These are phyloP conservation scores for Fraxinus pennsylvanica DNA, from an alignment of 257 asterid genomes.

Conservation along the genomic window DNA sequence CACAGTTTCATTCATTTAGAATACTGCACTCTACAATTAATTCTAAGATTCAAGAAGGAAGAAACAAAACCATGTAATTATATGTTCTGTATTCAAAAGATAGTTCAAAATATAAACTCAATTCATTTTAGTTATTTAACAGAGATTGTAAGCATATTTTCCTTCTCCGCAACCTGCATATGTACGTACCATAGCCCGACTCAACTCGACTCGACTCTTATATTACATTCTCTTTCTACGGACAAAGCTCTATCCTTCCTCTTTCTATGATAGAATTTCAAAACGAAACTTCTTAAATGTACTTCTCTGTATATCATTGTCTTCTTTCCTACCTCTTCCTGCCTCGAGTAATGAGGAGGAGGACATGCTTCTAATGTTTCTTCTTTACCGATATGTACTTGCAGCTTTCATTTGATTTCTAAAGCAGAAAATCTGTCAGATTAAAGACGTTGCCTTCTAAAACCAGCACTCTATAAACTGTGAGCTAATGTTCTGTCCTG, in stretches of 20 bases:
- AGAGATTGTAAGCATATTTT: neutral
- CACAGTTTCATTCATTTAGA: too few species aligned
- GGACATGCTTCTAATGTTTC: conserved; percentile 33
- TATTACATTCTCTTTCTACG: conserved; percentile 30
- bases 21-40: too few species aligned
- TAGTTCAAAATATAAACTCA: neutral
- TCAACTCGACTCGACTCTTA: conserved; percentile 20
- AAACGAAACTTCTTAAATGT: too few species aligned
- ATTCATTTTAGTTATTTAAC: neutral
- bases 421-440: conserved; percentile 31
- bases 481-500: conserved; percentile 17
- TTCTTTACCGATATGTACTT: conserved; percentile 42
- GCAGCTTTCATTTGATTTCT: conserved; percentile 34
- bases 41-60: too few species aligned
- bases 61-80: too few species aligned
- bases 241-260: conserved; percentile 16
- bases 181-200: neutral
- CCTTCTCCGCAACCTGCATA: neutral
- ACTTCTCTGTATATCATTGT: conserved; percentile 15
- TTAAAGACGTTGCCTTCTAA: conserved; percentile 29
- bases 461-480: conserved; percentile 37
- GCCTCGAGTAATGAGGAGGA: conserved; percentile 29
- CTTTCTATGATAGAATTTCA: conserved; percentile 25
- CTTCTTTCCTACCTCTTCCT: conserved; percentile 35
- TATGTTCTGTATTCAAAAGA: neutral